Percentiles rank a stretch among this genome's conserved stretches.
phyloP scores from a whole-genome alignment of 2,329 filamentous ascomycete genomes.

The Colletotrichum sp. region DNA sequence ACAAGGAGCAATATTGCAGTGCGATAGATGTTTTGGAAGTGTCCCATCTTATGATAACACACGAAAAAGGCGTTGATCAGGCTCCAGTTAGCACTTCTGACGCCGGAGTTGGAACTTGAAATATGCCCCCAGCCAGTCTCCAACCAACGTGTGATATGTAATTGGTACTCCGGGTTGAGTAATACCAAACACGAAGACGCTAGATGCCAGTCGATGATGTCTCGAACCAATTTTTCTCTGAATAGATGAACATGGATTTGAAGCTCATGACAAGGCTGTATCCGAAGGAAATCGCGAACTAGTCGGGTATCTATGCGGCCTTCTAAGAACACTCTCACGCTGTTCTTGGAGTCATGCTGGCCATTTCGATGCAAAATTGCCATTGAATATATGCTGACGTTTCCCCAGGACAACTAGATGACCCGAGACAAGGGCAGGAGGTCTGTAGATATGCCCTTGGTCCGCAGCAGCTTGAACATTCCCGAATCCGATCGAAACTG shows the following conservation, averaged over 20 bases:
- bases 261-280: neutral
- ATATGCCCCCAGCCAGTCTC: accelerated
- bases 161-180: no score
- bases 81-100: neutral
- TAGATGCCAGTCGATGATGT: no score
- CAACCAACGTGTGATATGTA: neutral
- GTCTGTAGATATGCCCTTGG: no score
- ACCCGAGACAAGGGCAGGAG: neutral
- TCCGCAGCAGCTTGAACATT: neutral
- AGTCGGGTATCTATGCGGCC: neutral
- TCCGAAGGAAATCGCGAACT: neutral
- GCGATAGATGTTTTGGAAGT: neutral
- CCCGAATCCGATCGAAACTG: neutral
- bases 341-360: neutral
- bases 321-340: neutral
- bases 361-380: neutral
- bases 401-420: neutral
- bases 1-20: neutral
- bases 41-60: neutral
- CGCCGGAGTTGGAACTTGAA: accelerated
- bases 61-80: neutral
- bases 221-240: no score
- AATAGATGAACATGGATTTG: neutral
- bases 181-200: no score
- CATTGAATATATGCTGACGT: neutral